Percentiles rank a stretch among this genome's conserved stretches.
Conservation (phyloP, 257 asterid species). For the Eucommia ulmoides region DNA sequence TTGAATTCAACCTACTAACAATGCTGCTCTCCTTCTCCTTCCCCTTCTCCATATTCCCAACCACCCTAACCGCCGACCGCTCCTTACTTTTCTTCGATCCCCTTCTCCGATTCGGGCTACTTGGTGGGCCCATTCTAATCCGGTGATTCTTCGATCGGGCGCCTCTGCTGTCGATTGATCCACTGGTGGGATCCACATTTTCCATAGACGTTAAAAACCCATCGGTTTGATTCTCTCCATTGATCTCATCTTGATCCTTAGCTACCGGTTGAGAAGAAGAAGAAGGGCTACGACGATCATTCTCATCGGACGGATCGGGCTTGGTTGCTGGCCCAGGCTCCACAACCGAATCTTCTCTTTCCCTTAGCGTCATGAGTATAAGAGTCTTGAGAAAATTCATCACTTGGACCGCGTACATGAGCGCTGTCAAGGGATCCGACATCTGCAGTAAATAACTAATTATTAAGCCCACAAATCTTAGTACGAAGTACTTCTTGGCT, state of each 20-base stretch:
- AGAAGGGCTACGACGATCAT: conserved; percentile 15
- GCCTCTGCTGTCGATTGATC: conserved; percentile 16
- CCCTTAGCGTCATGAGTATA: conserved; percentile 34
- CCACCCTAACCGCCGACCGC: conserved; percentile 12
- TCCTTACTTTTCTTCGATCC: conserved; percentile 20
- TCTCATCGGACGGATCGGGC: conserved; percentile 33
- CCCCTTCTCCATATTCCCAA: conserved; percentile 26
- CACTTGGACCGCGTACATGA: conserved; percentile 64
- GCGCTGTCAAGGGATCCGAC: conserved; percentile 67
- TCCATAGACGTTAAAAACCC: conserved; percentile 26
- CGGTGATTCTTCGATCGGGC: conserved; percentile 29
- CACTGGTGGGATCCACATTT: conserved; percentile 16
- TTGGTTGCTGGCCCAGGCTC: conserved; percentile 23
- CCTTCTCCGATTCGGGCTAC: conserved; percentile 21
- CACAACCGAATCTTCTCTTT: conserved; percentile 30
- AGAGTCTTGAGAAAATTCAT: conserved; percentile 68
- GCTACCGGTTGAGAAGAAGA: conserved; percentile 9
- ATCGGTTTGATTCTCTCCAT: conserved; percentile 12
- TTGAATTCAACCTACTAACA: conserved; percentile 40
- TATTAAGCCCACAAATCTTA: too few species aligned
- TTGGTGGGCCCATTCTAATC: conserved; percentile 26
- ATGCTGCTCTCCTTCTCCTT: conserved; percentile 27
- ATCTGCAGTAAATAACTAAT: conserved; percentile 27
- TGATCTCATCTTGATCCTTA: conserved; percentile 7
- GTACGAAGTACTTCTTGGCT: too few species aligned